A percentile compares a stretch with the other conserved stretches of the same genome.
These are phyloP conservation scores for Russula emetica DNA, from an alignment of 768 basidiomycete species.

Conservation along the genomic window DNA sequence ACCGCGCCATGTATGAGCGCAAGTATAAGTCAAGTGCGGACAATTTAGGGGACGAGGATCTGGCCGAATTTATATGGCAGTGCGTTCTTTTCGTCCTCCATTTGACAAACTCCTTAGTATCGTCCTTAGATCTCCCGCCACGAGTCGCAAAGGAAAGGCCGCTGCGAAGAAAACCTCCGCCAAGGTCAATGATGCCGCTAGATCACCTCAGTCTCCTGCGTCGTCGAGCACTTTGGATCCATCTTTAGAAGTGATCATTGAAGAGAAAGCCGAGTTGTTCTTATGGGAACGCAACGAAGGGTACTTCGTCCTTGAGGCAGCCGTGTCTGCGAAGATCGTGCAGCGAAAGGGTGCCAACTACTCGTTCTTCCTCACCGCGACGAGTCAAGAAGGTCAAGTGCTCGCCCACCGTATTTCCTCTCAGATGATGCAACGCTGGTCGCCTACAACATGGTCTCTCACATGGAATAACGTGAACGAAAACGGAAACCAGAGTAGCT, in stretches of 20 bases:
- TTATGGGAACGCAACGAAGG: slow-evolving; percentile 52
- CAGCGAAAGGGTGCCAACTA: slow-evolving; percentile 44
- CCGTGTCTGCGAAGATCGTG: slow-evolving; percentile 45
- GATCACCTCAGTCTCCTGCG: slow-evolving; percentile 15
- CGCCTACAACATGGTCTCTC: slow-evolving; percentile 59
- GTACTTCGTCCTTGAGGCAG: slow-evolving; percentile 50
- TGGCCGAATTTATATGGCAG: slow-evolving; percentile 81
- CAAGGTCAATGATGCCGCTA: slow-evolving; percentile 12
- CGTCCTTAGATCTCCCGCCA: slow-evolving; percentile 19
- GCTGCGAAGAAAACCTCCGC: slow-evolving; percentile 29
- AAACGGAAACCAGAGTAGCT: slow-evolving; percentile 59
- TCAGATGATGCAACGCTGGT: slow-evolving; percentile 71
- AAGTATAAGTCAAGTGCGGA: slow-evolving; percentile 76
- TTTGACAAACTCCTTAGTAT: neutral
- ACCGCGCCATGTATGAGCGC: slow-evolving; percentile 94
- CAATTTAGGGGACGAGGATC: slow-evolving; percentile 56
- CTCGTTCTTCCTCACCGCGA: slow-evolving; percentile 57
- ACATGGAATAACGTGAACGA: slow-evolving; percentile 81
- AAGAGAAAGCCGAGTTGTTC: slow-evolving; percentile 54
- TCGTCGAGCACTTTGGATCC: slow-evolving; percentile 22
- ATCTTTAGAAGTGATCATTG: slow-evolving; percentile 31
- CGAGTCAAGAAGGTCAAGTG: slow-evolving; percentile 45
- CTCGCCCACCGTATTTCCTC: slow-evolving; percentile 60
- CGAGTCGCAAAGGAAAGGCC: slow-evolving; percentile 25
- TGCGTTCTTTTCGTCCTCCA: slow-evolving; percentile 40